Base-by-base conservation (phyloP, 78 protist genomes). In the Dictyostelium intermedium region DNA sequence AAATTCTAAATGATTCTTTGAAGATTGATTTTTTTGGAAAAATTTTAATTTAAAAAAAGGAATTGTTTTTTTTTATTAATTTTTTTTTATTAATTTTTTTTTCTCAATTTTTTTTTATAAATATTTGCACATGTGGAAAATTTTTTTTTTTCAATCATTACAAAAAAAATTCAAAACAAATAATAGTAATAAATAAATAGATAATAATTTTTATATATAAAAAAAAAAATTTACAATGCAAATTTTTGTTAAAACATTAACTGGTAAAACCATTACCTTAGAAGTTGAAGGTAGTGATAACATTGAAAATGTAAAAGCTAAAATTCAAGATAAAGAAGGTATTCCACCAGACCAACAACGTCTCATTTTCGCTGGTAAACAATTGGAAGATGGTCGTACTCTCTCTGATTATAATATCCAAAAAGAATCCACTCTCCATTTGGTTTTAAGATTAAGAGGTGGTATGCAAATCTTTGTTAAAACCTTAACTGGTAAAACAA, bases 321-420 rank as follows among this genome's bases (percentile, higher is more conserved):
- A 99, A 98, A 99, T 98, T 83, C 99, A 98, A 95, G 99, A 98
- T 93, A 98, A 98, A 97, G 99, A 98, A 82, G 99, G 99, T 56
- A 99, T 99, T 85, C 99, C 99, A 82, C 99, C 99, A n/a, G 99
- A 99, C 79, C 99, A 99, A 85, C 99, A 99, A 96, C 92, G 99
- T 14, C 95, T 99, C 14, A 99, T 99, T 91, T 99, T 98, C 79
- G 99, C 99, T 9, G 99, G 99, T 77, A 98, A 98, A 97, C 99
- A 99, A 95, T 98, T 99, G 80, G 99, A 99, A 84, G 99, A 98
- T 45, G 99, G 99, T 85, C 97, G 99, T 97, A 97, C 98, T 96
- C 97, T 99, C 1, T 37, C 97, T 30, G 99, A 99, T 94, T 99
- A 99, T 97, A 98, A 99, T 97, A 99, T 99, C 94, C 99, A 98